Base-by-base conservation (phyloP, 768 basidiomycete genomes). In the Tephrocybe sp. region DNA sequence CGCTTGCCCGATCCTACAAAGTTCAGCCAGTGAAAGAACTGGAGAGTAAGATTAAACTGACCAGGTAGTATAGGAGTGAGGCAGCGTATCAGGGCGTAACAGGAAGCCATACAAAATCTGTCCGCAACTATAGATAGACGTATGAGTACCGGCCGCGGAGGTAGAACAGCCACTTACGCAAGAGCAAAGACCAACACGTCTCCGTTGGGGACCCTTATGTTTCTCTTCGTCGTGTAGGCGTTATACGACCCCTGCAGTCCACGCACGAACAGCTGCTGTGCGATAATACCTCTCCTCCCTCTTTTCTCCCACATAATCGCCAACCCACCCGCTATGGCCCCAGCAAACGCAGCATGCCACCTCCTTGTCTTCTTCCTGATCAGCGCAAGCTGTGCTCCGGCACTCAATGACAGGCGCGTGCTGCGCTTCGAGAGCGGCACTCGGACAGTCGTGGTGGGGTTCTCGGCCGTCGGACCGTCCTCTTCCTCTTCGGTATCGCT, bases 171-270 rank as follows among this genome's bases (percentile, higher is more conserved):
- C 15, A 66, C 79, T 10, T 62, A 90, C 86, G 83, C 83, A 3
- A 93, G 60, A 0, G 85, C 75, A 61, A 98, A 97, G 9, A 96
- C 79, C 7, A 95, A 65, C 0, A 91, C 79, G 42, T 87, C 89
- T 4, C 95, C 95, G 64, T 93, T 77, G 0, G 93, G 94, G 14
- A 98, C 75, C 38, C 71, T 72, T 38, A 94, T 75, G 25, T 83
- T 83, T 25, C 79, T 80, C 58, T 79, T 81, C 2, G 77, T 76
- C 1, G 91, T 83, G 59, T 84, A 86, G 7, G 83, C 78, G 61
- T 95, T 96, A 65, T 90, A 96, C 1, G 86, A 83, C 1, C 92
- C 94, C 66, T 98, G 95, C 6, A 98, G 73, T 2, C 95, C 94
- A 41, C 93, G 82, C 45, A 96, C 93, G 69, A 96, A 91, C 59